phyloP scores from a whole-genome alignment of 1,284 basidiomycete genomes.

The Volvariella volvacea region DNA sequence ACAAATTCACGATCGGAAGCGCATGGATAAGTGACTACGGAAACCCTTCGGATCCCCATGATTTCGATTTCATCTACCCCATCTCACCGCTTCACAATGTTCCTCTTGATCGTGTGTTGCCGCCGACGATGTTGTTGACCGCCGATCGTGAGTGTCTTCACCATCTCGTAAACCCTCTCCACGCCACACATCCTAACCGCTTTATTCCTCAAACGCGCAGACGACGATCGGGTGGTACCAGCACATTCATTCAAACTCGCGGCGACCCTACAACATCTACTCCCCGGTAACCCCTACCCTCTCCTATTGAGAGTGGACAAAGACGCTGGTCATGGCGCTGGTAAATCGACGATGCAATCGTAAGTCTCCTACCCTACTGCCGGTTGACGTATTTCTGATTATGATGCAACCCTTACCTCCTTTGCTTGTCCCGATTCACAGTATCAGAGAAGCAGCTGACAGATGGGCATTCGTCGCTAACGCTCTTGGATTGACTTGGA shows the following conservation, averaged over 20 bases:
- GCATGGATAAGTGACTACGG: slow-evolving; percentile 83
- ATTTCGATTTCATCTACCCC: slow-evolving; percentile 79
- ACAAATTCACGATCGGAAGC: slow-evolving; percentile 34
- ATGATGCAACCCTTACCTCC: slow-evolving; percentile 5
- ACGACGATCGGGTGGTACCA: slow-evolving; percentile 80
- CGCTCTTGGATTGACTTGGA: slow-evolving; percentile 42
- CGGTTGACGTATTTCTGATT: background rate
- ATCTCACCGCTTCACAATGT: slow-evolving; percentile 77
- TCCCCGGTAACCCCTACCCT: slow-evolving; percentile 61
- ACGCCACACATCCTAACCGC: no score
- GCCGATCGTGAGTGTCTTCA: slow-evolving; percentile 59
- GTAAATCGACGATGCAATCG: slow-evolving; percentile 73
- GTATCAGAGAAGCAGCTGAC: slow-evolving; percentile 70
- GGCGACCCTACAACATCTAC: slow-evolving; percentile 62
- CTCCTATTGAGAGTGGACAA: slow-evolving; percentile 71
- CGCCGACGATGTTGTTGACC: slow-evolving; percentile 65
- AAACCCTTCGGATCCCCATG: slow-evolving; percentile 65
- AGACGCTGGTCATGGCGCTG: slow-evolving; percentile 77
- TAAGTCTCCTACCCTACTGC: slow-evolving; percentile 18
- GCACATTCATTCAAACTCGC: slow-evolving; percentile 79
- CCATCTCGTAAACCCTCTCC: no score
- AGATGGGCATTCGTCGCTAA: slow-evolving; percentile 73
- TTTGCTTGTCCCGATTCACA: slow-evolving; percentile 19
- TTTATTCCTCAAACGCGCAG: slow-evolving; percentile 25
- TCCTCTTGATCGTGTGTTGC: slow-evolving; percentile 51